Base-by-base conservation (phyloP, 805 yeast species). In the Yarrowia alimentaria region DNA sequence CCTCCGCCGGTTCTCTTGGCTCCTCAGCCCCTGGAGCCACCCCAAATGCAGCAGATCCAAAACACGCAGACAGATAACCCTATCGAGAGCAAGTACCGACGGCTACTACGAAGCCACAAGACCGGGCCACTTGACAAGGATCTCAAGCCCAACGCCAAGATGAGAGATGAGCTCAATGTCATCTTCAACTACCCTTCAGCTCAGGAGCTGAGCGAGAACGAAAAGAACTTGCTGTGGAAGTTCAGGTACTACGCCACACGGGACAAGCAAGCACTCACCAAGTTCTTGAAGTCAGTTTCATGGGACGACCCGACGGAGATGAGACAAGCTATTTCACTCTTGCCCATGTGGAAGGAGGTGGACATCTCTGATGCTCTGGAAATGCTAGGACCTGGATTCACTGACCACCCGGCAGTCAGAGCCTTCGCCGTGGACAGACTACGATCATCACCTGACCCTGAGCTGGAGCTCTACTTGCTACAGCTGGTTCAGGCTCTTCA, bases 401-500 rank as follows among this genome's bases (percentile, higher is more conserved):
- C 74, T 55, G 86, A 86, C 33, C 37, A 43, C 10, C 72, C 79
- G 1, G 77, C 81, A 6, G 87, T 91, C 11, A 71, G 97, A 38
- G 78, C 85, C 5, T 85, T 86, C 71, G 99, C 99, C 0, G 95
- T 91, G 1, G 85, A 86, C 57, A 69, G 97, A 53, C 69, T 91
- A 38, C 77, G 79, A 51, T 74, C 80, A 54, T 96, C 96, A 0
- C 76, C 79, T 26, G 93, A 87, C 58, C 81, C 77, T 9, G 96
- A 91, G 56, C 64, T 93, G 12, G 83, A 85, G 52, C 71, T 90
- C 54, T 93, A 87, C 60, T 68, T 93, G 56, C 74, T 91, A 51
- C 99, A 93, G 65, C 71, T 91, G 13, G 98, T 91, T 0, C 97
- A 90, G 61, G 95, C 96, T 0, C 76, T 91, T 28, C 83, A 86